phyloP scores from a whole-genome alignment of 176 grass and related monocot species.

The Avena insularis region DNA sequence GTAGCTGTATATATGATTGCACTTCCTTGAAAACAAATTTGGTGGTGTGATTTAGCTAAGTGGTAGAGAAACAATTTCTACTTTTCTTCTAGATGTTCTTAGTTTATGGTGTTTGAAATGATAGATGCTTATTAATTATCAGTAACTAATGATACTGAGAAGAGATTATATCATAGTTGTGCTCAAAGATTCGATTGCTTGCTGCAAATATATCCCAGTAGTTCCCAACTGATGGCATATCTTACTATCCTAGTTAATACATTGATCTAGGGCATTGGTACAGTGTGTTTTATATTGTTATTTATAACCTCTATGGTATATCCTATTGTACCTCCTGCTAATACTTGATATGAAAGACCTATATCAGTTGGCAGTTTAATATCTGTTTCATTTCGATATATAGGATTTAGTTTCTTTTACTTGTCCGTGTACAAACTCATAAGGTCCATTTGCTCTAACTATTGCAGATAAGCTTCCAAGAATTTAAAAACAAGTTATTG shows the following conservation, averaged over 20 bases:
- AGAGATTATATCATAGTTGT: not conserved
- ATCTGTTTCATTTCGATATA: slow-evolving; percentile 8
- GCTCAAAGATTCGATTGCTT: not conserved
- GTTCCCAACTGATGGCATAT: not conserved
- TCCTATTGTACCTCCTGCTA: not conserved
- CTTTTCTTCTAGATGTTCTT: slow-evolving; percentile 25
- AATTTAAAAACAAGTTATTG: slow-evolving; percentile 91
- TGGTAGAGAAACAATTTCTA: not conserved
- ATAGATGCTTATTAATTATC: slow-evolving; percentile 3
- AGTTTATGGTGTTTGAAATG: slow-evolving; percentile 3
- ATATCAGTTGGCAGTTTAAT: not conserved
- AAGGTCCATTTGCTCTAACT: slow-evolving; percentile 22
- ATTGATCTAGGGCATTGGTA: slow-evolving; percentile 17
- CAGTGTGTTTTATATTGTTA: not conserved
- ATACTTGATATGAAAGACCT: slow-evolving; percentile 22
- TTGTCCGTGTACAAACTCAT: slow-evolving; percentile 13
- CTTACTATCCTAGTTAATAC: not conserved
- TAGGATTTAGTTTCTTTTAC: slow-evolving; percentile 11
- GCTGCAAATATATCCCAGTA: slow-evolving; percentile 3
- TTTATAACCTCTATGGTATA: slow-evolving; percentile 7
- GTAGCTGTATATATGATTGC: slow-evolving; percentile 17
- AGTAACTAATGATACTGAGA: slow-evolving; percentile 2
- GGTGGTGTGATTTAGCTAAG: not conserved
- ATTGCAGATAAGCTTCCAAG: slow-evolving; percentile 95
- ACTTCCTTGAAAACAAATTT: not conserved